A percentile compares a stretch with the other conserved stretches of the same genome.
phyloP scores from a whole-genome alignment of 2,329 filamentous ascomycete species.

The Arthrinium puccinioides region DNA sequence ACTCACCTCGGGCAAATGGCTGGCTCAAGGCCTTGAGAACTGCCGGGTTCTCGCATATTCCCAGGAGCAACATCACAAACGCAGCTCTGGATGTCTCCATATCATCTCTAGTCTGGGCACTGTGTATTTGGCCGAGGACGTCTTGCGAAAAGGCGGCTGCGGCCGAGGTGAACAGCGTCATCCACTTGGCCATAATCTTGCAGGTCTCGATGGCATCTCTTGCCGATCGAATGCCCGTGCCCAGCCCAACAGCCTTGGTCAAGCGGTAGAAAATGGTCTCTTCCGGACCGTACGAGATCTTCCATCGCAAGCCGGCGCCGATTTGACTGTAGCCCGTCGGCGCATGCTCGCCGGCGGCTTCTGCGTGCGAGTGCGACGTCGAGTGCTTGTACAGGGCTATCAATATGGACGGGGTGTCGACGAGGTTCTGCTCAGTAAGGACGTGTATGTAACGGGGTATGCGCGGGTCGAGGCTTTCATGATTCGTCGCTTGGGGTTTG shows the following conservation, averaged over 20 bases:
- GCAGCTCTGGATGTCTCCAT: conserved; percentile 55
- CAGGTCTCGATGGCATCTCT: conserved; percentile 44
- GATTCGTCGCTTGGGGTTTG: conserved; percentile 40
- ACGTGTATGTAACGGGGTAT: conserved; percentile 52
- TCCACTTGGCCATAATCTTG: conserved; percentile 48
- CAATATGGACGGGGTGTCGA: conserved; percentile 50
- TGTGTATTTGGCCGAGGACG: conserved; percentile 37
- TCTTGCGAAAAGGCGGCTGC: conserved; percentile 40
- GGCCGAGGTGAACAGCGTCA: conserved; percentile 47
- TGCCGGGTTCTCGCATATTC: conserved; percentile 51
- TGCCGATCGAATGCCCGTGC: conserved; percentile 35
- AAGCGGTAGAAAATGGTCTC: conserved; percentile 93
- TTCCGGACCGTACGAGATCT: conserved; percentile 57
- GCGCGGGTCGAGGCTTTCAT: conserved; percentile 49
- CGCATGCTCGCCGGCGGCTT: conserved; percentile 12
- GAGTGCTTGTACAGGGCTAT: conserved; percentile 50
- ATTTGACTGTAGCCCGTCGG: too few relatives aligned
- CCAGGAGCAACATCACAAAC: conserved; percentile 55
- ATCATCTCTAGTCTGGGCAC: conserved; percentile 42
- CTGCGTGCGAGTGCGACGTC: conserved; percentile 35
- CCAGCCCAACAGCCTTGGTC: conserved; percentile 71
- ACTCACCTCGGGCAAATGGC: conserved; percentile 44
- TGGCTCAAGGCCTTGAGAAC: conserved; percentile 47
- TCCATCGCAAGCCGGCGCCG: conserved; percentile 36
- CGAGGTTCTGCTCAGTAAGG: conserved; percentile 41